Base-by-base conservation (phyloP, 768 basidiomycete genomes). In the Naematelia encephala region DNA sequence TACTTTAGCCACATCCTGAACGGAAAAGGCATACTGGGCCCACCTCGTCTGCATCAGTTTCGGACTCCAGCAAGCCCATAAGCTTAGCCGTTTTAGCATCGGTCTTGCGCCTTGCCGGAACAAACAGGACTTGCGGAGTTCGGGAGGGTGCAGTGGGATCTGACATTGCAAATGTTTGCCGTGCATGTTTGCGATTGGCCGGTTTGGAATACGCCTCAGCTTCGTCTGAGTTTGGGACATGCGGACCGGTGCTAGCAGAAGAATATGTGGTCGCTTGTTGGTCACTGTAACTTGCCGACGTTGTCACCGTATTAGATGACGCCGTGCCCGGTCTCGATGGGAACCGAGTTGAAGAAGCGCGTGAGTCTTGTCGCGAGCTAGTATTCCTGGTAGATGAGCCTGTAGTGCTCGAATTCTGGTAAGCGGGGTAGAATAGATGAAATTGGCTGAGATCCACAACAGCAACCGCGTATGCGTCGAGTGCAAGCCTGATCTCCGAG, bases 361-460 rank as follows among this genome's bases (percentile, higher is more conserved):
- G 8, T 8, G 34, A 8, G 34, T 39, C 34, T 16, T 39, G 34
- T 16, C 16, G 8, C 25, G 43, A 46, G 4, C 56, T 56, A 45
- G 51, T 52, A 22, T 57, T 19, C 16, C 62, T 28, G 10, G 61
- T 48, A 4, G 51, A 27, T 8, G 67, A 60, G 3, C 66, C 66
- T 3, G 56, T 64, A 2, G 54, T 58, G 2, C 66, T 62, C 1
- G 71, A 68, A 54, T 56, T 62, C 28, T 69, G 68, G 34, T 63
- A 73, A 2, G 68, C 63, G 1, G 75, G 75, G 44, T 70, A 76
- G 50, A 76, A 76, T 4, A 76, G 56, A 51, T 76, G 75, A 50
- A 74, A 76, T 49, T 71, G 69, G 4, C 67, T 61, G 1, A 73
- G 54, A 51, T 76, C 75, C 26, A 76, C 67, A 16, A 74, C 66